Evolutionary conservation across 495 filamentous ascomycete species (phyloP).

Genomic region (Hyaloscypha bicolor): DNA sequence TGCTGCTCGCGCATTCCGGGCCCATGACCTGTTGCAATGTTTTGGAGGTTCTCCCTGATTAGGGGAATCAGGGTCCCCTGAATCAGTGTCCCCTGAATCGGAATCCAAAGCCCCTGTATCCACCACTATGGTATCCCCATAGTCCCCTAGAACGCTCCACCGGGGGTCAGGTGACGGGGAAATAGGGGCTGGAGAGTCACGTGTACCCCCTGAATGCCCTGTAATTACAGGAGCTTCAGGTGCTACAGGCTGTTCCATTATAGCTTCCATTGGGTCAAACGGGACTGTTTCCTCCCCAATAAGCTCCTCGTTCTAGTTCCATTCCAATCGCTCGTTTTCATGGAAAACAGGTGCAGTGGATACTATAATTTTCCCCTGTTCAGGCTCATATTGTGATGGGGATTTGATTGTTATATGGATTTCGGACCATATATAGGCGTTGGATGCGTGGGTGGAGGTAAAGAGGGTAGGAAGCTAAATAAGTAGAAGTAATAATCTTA

Average conservation of each 20-base stretch:
- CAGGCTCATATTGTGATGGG: too few species aligned
- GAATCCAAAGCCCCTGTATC: too few species aligned
- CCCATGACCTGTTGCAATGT: too few species aligned
- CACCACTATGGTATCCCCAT: background rate
- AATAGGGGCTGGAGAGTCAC: background rate
- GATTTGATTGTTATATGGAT: too few species aligned
- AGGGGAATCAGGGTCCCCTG: too few species aligned
- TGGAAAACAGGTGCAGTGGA: slow-evolving; percentile 4
- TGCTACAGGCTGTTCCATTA: background rate
- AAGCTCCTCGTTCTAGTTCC: background rate
- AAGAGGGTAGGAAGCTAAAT: too few species aligned
- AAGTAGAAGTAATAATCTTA: too few species aligned
- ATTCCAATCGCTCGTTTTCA: background rate
- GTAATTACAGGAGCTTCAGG: background rate
- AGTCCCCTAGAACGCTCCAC: background rate
- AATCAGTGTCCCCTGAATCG: too few species aligned
- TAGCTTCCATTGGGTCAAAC: background rate
- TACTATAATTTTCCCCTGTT: background rate
- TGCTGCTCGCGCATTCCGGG: too few species aligned
- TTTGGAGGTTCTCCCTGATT: too few species aligned
- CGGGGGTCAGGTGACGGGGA: background rate
- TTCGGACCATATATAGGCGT: too few species aligned
- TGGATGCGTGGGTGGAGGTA: too few species aligned
- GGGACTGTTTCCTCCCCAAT: background rate
- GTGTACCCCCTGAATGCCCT: background rate